Base-by-base conservation (phyloP, 2,329 filamentous ascomycete genomes). In the Aspergillus pseudotamarii region DNA sequence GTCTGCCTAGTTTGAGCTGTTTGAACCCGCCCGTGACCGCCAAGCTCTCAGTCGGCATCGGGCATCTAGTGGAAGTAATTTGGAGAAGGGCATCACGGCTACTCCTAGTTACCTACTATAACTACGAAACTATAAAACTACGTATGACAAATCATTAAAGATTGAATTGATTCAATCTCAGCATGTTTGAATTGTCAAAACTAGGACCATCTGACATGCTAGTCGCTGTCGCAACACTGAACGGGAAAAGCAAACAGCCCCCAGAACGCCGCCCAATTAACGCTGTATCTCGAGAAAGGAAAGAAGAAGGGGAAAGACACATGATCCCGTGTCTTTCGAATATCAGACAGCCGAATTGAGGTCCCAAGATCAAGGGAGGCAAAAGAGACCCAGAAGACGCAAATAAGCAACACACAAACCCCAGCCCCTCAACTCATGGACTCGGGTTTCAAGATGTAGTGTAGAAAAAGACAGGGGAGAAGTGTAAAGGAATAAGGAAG, bases 1-100 rank as follows among this genome's bases (percentile, higher is more conserved):
- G 38, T 71, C 72, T 72, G 70, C 59, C 61, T 48, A 57, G 72
- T 71, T 72, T 73, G 71, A 58, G 26, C 43, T 65, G 64, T 69
- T 64, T 61, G 60, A 63, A 57, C 28, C 32, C 26, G 26, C 48
- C 56, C 63, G 59, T 54, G 54, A 63, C 65, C 61, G 68, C 66
- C 64, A 69, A 69, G 68, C 59, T 36, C 53, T 48, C 28, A 14
- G 48, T 30, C 14, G 6, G 30, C 23, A 19, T 34, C 3, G n/a
- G 19, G 11, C 10, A 23, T 26, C 30, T 16, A 36, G 14, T 16
- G 34, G 34, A 16, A 36, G 34, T n/a, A 41, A 41, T 9, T 8
- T n/a, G 19, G 16, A n/a, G 38, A n/a, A 41, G 38, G 38, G 9
- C 19, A n/a, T 41, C 16, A 9, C 38, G 3, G 8, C 16, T 6